Base-by-base conservation (phyloP, 164 flowering plant species). In the Tetrastigma voinierianum region DNA sequence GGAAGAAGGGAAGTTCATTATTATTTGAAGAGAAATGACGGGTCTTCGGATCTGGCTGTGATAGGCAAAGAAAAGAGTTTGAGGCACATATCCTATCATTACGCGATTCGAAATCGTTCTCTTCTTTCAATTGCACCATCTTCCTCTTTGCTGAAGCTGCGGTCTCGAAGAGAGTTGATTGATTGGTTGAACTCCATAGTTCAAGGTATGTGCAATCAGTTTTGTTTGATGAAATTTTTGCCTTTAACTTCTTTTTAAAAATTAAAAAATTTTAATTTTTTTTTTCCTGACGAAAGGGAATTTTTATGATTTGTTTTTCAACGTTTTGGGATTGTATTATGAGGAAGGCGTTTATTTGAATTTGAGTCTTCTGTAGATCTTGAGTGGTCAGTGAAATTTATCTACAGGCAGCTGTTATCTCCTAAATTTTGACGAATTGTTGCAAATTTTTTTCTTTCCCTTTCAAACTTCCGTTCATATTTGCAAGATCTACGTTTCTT, bases 1-100 rank as follows among this genome's bases (percentile, higher is more conserved):
- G 95, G 92, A 57, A 77, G 77, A 66, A 78, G 85, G 55, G 87
- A 81, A 72, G 87, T 89, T 25, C 90, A 73, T 67, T 93, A 86
- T 61, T 84, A 73, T 53, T 69, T 93, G 75, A 83, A 80, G 76
- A 73, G 81, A 45, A 67, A 52, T 48, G 84, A 82, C 44, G 88
- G 88, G 9, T 25, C 59, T 9, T 70, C 77, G 23, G 93, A 89
- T 82, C 89, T 93, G 64, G 96, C 80, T 13, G 90, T 93, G 32
- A 66, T 90, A 9, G 98, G 95, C 15, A 85, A 75, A 60, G 96
- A 90, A 76, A 87, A 73, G 81, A 84, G 83, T 74, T 60, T 63
- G 45, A 70, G 87, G 48, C 95, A 82, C 68, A 81, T 87, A 84
- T 69, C 82, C 4, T 90, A 84, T 69, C 56, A 53, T 1, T 83